A percentile compares a stretch with the other conserved stretches of the same genome.
Conservation (phyloP, 331 rosid species). For the Prunus yedoensis region DNA sequence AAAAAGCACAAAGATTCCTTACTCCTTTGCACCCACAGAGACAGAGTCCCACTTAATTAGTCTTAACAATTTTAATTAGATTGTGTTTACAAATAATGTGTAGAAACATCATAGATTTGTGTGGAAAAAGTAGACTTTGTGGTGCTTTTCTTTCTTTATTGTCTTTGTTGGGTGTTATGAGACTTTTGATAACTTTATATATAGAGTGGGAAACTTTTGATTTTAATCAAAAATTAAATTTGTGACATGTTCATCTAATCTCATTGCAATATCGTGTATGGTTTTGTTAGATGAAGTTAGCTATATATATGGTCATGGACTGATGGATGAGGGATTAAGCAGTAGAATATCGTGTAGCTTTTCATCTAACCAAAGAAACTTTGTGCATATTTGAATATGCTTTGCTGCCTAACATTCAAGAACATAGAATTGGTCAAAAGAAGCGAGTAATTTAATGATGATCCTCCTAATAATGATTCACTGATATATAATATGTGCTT, state of each 20-base stretch:
- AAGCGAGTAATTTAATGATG: neutral
- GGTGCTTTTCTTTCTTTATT: slow-evolving; percentile 25
- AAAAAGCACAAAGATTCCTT: slow-evolving; percentile 46
- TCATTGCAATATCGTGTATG: too few relatives aligned
- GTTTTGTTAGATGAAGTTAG: too few relatives aligned
- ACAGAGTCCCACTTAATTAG: slow-evolving; percentile 21
- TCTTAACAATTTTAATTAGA: neutral
- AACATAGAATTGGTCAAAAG: slow-evolving; percentile 1
- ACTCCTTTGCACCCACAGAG: slow-evolving; percentile 25
- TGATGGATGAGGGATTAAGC: too few relatives aligned
- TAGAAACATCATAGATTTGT: slow-evolving; percentile 26
- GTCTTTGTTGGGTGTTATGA: slow-evolving; percentile 27
- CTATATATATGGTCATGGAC: too few relatives aligned
- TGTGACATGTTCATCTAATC: neutral
- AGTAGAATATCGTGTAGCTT: neutral
- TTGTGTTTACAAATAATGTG: slow-evolving; percentile 30
- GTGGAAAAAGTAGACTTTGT: slow-evolving; percentile 37
- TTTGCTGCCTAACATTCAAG: neutral
- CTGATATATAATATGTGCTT: slow-evolving; percentile 15
- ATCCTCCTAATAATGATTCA: slow-evolving; percentile 31
- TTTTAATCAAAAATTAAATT: slow-evolving; percentile 26
- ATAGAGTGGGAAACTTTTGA: slow-evolving; percentile 12
- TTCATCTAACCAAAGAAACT: too few relatives aligned
- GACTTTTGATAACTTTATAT: slow-evolving; percentile 9
- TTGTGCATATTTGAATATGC: too few relatives aligned